These are phyloP conservation scores for Aspergillus fischeri DNA, from an alignment of 2,329 filamentous ascomycete species.

Conservation along the genomic window DNA sequence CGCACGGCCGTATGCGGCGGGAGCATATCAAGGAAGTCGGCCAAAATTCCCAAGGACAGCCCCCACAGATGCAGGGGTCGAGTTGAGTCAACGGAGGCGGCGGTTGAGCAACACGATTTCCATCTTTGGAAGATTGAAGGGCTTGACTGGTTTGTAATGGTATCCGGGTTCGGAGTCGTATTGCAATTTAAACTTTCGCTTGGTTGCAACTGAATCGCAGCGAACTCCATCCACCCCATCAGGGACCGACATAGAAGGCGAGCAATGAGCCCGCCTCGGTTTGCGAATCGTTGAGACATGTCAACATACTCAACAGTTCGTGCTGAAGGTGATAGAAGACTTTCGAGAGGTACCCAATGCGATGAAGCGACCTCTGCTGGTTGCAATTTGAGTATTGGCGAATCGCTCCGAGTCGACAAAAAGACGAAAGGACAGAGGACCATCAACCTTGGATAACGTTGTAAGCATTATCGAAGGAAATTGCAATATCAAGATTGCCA, in stretches of 20 bases:
- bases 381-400: constrained; percentile 59
- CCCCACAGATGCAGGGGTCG: constrained; percentile 63
- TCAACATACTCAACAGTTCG: constrained; percentile 62
- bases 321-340: constrained; percentile 56
- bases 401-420: constrained; percentile 53
- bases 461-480: not conserved
- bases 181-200: constrained; percentile 58
- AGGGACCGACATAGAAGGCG: constrained; percentile 53
- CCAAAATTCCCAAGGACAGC: constrained; percentile 62
- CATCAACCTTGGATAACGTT: constrained; percentile 50
- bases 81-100: constrained; percentile 26
- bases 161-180: constrained; percentile 49
- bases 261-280: constrained; percentile 51
- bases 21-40: constrained; percentile 64
- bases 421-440: constrained; percentile 67
- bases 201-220: constrained; percentile 59
- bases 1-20: constrained; percentile 60
- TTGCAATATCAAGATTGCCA: not conserved
- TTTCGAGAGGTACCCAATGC: constrained; percentile 64
- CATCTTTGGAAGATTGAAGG: constrained; percentile 23
- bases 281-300: constrained; percentile 58
- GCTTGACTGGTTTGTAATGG: constrained; percentile 23
- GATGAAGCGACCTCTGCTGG: constrained; percentile 64
- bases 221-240: constrained; percentile 65
- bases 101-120: constrained; percentile 26